Base-by-base conservation (phyloP, 1,284 basidiomycete species). In the Pseudozyma pruni region DNA sequence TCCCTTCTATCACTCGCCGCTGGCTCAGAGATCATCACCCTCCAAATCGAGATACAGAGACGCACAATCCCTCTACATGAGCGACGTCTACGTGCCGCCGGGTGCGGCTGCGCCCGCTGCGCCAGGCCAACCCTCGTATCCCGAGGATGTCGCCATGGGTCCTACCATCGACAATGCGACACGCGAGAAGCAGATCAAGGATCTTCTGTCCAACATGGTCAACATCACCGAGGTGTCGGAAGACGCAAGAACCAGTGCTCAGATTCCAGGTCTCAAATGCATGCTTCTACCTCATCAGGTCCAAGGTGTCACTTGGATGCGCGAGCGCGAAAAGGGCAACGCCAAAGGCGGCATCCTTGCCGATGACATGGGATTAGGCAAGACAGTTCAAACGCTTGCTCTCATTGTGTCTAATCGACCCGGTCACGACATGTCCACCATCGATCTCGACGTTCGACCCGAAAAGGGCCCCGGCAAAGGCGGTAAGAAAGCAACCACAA, bases 371-470 rank as follows among this genome's bases (percentile, higher is more conserved):
- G 94, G 94, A 31, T 85, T 96, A 0, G 93, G 80, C 3, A 79
- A 94, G 90, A 97, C 94, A 0, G 86, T 97, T 0, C 94, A 97
- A 86, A 92, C 90, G 0, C 96, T 97, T 40, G 89, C 94, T 80
- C 87, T 98, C 40, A 85, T 98, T 55, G 92, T 95, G 1, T 94
- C 94, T 0, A 95, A 96, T 75, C 85, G 96, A 10, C 93, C 94
- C 0, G 93, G 69, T 17, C 49, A 55, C 17, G 47, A 57, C 9
- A n/a, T 94, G 91, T 74, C 94, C 92, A 0, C 87, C 94, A 4
- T 94, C 91, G 45, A 94, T 94, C 7, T 84, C 7, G 45, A 64
- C 1, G 27, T 55, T 13, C 52, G 51, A 11, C 32, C 58, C n/a
- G 54, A 58, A 8, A 32, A 39, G 7, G 51, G 50, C 9, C 22